Evolutionary conservation across 805 yeast genomes (phyloP), one percentile per base, ranked within the genome.

Genomic region (Novakomyces olei): DNA sequence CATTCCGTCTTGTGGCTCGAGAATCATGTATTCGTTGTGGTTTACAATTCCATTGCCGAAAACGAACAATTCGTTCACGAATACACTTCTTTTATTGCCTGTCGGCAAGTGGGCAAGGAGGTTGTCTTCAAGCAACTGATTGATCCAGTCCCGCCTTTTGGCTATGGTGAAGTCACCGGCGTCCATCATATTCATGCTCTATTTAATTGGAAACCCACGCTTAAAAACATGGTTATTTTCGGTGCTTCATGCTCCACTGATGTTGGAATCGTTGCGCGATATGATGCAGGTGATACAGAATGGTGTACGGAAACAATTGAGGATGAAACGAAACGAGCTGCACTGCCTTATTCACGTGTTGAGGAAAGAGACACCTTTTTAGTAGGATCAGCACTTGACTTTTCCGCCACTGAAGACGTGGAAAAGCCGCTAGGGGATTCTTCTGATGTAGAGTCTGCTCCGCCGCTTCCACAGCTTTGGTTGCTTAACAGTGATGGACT

Each of bases 271-370:
- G 37, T 0, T 49, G 50, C 12, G 45, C 56, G n/a, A n/a, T n/a
- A n/a, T n/a, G n/a, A n/a, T n/a, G n/a, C n/a, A n/a, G 54, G 19
- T 71, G 71, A 5, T 49, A 63, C 3, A 74, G 25, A 10, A 10
- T 12, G 9, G 3, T 10, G n/a, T 12, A 22, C 25, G 3, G 9
- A 10, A 10, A 22, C 25, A 10, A 22, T 22, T 12, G 9, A 10
- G n/a, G 12, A 74, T 42, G 94, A 81, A 44, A 57, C 71, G 3
- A 69, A 67, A 43, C 61, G 76, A 32, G 92, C 92, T 0, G 62
- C 68, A 17, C 54, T 79, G 39, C 92, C 93, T 1, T 55, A n/a
- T n/a, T n/a, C n/a, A n/a, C n/a, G n/a, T n/a, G n/a, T n/a, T n/a
- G n/a, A n/a, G n/a, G n/a, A n/a, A n/a, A n/a, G n/a, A n/a, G n/a